Conservation (phyloP, 352 stramenopile species). For the Phytophthora nicotianae region DNA sequence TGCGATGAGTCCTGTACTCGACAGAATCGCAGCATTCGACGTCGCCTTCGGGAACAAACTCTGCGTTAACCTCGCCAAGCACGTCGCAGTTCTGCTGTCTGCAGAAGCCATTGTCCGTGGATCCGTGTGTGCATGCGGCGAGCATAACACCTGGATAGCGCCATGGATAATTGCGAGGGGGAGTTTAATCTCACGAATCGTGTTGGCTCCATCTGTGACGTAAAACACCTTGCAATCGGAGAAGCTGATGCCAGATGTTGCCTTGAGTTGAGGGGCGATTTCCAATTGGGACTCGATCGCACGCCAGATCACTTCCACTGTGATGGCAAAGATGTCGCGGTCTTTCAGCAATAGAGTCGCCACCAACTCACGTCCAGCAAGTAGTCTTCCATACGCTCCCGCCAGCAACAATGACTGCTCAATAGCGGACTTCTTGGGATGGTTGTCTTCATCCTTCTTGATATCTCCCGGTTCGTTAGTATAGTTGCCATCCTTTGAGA, state of each 20-base stretch:
- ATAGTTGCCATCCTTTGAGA: conserved; percentile 52
- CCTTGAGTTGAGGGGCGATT: conserved; percentile 56
- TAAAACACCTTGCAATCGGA: conserved; percentile 86
- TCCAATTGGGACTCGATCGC: conserved; percentile 71
- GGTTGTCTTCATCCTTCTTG: conserved; percentile 27
- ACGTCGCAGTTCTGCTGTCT: conserved; percentile 13
- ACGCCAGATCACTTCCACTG: conserved; percentile 74
- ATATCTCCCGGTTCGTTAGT: conserved; percentile 4
- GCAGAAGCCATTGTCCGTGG: conserved; percentile 1
- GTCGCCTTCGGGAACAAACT: conserved; percentile 69
- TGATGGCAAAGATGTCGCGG: conserved; percentile 57
- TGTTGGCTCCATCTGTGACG: conserved; percentile 61
- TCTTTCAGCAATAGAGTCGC: conserved; percentile 66
- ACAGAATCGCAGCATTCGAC: conserved; percentile 54
- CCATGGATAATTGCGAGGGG: conserved; percentile 72
- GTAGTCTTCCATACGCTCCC: conserved; percentile 65
- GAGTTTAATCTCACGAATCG: conserved; percentile 80
- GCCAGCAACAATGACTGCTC: conserved; percentile 70
- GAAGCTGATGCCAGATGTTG: conserved; percentile 57
- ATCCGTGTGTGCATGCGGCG: conserved; percentile 44
- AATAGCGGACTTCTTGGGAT: conserved; percentile 42
- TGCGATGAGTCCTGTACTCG: conserved; percentile 73
- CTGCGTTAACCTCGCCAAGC: conserved; percentile 52
- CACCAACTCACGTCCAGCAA: conserved; percentile 72
- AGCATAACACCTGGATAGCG: conserved; percentile 70